phyloP scores from a whole-genome alignment of 805 yeast genomes.

The Suhomyces pyralidae region DNA sequence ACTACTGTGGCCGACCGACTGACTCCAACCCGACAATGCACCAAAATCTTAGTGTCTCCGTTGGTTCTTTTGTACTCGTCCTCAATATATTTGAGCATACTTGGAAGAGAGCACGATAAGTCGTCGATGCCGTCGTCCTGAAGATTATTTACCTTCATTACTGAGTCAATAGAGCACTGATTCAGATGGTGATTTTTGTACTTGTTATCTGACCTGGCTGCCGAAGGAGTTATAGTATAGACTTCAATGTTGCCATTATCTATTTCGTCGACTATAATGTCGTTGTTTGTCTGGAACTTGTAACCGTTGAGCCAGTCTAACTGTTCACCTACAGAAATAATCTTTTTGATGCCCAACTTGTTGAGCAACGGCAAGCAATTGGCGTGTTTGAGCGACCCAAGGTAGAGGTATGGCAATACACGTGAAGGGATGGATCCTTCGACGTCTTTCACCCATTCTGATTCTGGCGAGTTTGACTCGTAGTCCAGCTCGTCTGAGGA shows the following conservation, averaged over 20 bases:
- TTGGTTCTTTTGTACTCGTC: slow-evolving; percentile 20
- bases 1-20: slow-evolving; percentile 93
- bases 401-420: slow-evolving; percentile 75
- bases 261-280: slow-evolving; percentile 19
- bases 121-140: slow-evolving; percentile 92
- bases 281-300: slow-evolving; percentile 24
- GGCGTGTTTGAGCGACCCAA: slow-evolving; percentile 85
- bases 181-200: slow-evolving; percentile 1
- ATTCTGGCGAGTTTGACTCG: not conserved
- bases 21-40: slow-evolving; percentile 95
- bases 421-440: slow-evolving; percentile 80
- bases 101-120: slow-evolving; percentile 57
- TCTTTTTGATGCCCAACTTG: slow-evolving; percentile 64
- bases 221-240: slow-evolving; percentile 22
- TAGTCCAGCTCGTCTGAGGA: slow-evolving; percentile 11
- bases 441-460: slow-evolving; percentile 39
- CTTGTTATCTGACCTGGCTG: not conserved
- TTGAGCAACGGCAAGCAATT: slow-evolving; percentile 60
- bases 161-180: slow-evolving; percentile 35
- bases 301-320: slow-evolving; percentile 56
- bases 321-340: slow-evolving; percentile 84
- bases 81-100: slow-evolving; percentile 65
- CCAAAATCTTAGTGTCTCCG: slow-evolving; percentile 44
- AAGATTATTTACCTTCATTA: slow-evolving; percentile 65
- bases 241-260: slow-evolving; percentile 33